Base-by-base conservation (phyloP, 208 protist species). In the Leptomonas seymouri region DNA sequence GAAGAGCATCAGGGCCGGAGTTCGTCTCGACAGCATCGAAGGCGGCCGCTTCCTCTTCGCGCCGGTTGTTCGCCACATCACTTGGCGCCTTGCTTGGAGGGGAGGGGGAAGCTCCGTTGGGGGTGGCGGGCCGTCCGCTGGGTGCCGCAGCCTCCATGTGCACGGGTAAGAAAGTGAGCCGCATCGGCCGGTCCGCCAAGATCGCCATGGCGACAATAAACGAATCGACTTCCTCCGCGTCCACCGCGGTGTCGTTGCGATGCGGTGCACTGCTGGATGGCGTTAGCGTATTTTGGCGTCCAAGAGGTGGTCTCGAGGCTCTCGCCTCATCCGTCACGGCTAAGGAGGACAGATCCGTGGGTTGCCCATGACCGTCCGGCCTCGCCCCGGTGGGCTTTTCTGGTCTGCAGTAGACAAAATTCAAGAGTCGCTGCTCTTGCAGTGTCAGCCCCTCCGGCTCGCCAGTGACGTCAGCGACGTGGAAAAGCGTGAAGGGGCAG, bases 181-280 rank as follows among this genome's bases (percentile, higher is more conserved):
- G 87, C 73, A 93, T 93, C 21, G 87, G 69, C 16, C 78, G 74
- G 16, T 85, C 68, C 0, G 78, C 50, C 11, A 93, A 72, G 11
- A 78, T 34, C 9, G 54, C 46, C 79, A 81, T 82, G 27, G 75
- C 67, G 5, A 85, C 1, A 30, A 85, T 67, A 21, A 82, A 79
- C 2, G 76, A 69, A 42, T 76, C 67, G 18, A 70, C 69, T 18
- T 63, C 48, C 0, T 54, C 50, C 8, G 46, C 16, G 42, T 42
- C 30, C 28, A 66, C 50, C 16, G 36, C 12, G 48, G 30, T 61
- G n/a, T 15, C 12, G 20, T 41, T n/a, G 57, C 49, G 48, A 12
- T 51, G 56, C 3, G 63, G 39, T n/a, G 42, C 6, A 31, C 64
- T 55, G 36, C n/a, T 16, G n/a, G n/a, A n/a, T n/a, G n/a, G n/a